Conservation (phyloP, 2,329 filamentous ascomycete species). For the Aspergillus uvarum region DNA sequence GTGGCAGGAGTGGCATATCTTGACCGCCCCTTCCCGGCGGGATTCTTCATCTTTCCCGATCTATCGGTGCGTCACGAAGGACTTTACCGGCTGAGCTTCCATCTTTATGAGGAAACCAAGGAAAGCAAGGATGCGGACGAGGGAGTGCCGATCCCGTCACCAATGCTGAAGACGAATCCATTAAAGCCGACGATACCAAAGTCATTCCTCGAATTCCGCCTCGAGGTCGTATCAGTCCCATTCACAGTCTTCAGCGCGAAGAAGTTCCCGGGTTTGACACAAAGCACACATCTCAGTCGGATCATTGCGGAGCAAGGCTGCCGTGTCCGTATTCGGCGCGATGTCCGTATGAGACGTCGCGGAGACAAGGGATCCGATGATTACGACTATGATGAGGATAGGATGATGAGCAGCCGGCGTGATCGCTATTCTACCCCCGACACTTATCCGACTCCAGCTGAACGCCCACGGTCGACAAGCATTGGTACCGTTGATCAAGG, state of each 20-base stretch:
- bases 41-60: constrained; percentile 98
- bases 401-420: constrained; percentile 42
- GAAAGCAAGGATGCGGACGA: constrained; percentile 74
- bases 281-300: constrained; percentile 84
- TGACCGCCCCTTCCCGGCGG: constrained; percentile 74
- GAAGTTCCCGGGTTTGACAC: constrained; percentile 92
- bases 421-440: constrained; percentile 54
- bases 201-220: constrained; percentile 74
- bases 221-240: constrained; percentile 83
- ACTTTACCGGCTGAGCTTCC: constrained; percentile 86
- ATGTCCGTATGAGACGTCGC: constrained; percentile 86
- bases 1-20: constrained; percentile 96
- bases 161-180: constrained; percentile 26
- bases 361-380: constrained; percentile 68
- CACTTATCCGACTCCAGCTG: constrained; percentile 46
- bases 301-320: constrained; percentile 95
- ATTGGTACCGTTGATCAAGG: constrained; percentile 55
- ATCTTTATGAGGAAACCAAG: constrained; percentile 91
- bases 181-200: constrained; percentile 45
- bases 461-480: constrained; percentile 61
- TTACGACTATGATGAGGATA: constrained; percentile 65
- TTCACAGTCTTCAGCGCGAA: constrained; percentile 95
- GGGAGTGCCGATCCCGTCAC: constrained; percentile 46
- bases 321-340: constrained; percentile 89
- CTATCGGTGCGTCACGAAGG: constrained; percentile 94